A percentile compares a stretch with the other conserved stretches of the same genome.
These are phyloP conservation scores for Plasmodium coatneyi DNA, from an alignment of 169 alveolate genomes.

Conservation along the genomic window DNA sequence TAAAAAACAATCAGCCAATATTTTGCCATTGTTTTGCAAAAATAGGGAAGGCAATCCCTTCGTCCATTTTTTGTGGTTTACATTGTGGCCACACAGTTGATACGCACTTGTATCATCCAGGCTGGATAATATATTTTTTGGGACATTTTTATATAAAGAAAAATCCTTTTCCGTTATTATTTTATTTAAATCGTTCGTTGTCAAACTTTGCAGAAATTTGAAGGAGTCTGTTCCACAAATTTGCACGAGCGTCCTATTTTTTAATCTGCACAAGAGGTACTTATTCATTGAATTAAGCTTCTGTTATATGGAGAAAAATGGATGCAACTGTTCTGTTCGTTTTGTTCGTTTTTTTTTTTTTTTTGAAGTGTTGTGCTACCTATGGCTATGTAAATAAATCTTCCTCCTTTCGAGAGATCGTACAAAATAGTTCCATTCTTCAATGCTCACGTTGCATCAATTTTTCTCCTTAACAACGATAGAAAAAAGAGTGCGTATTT, in stretches of 20 bases:
- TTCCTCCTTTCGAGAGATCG: not conserved
- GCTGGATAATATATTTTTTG: slow-evolving; percentile 30
- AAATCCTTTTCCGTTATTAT: slow-evolving; percentile 39
- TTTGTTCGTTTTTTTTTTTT: not conserved
- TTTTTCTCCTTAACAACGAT: not conserved
- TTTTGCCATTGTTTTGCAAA: slow-evolving; percentile 80
- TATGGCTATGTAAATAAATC: not conserved
- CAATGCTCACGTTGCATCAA: not conserved
- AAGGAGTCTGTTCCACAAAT: slow-evolving; percentile 80
- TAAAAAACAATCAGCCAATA: slow-evolving; percentile 78
- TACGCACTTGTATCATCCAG: slow-evolving; percentile 9
- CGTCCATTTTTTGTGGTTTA: slow-evolving; percentile 24
- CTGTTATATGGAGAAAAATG: not conserved
- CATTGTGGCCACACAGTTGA: not conserved
- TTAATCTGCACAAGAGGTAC: slow-evolving; percentile 61
- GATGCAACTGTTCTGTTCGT: not conserved
- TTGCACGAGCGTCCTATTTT: slow-evolving; percentile 74
- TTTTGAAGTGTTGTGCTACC: not conserved
- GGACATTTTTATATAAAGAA: slow-evolving; percentile 25
- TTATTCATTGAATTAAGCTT: slow-evolving; percentile 38
- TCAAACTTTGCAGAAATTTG: slow-evolving; percentile 81
- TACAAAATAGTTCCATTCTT: not conserved
- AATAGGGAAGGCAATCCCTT: slow-evolving; percentile 74
- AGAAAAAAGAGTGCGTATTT: not conserved
- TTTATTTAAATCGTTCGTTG: slow-evolving; percentile 77